Evolutionary conservation across 116 monocot genomes (phyloP).

Genomic region (Trichopus zeylanicus): DNA sequence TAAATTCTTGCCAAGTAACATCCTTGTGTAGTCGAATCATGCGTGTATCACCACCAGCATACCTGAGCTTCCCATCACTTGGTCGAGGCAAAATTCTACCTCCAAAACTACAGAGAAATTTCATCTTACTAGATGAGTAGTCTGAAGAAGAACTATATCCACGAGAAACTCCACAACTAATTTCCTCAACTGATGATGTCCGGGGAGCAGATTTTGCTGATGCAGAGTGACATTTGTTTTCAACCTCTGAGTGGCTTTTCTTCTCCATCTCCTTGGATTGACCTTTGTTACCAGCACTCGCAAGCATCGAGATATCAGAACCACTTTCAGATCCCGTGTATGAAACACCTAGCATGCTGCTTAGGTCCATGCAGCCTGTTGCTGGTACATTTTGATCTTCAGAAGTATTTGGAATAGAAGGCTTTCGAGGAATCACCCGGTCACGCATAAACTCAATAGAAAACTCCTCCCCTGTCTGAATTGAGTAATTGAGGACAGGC

Average conservation of each 20-base stretch:
- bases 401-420: constrained; percentile 34
- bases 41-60: constrained; percentile 93
- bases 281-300: constrained; percentile 24
- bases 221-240: constrained; percentile 27
- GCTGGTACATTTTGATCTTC: constrained; percentile 26
- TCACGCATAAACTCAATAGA: constrained; percentile 94
- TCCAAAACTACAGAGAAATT: constrained; percentile 83
- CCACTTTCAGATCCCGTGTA: constrained; percentile 50
- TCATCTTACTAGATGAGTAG: constrained; percentile 42
- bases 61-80: constrained; percentile 92
- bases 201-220: constrained; percentile 19
- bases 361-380: constrained; percentile 40
- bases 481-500: constrained; percentile 81
- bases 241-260: constrained; percentile 21
- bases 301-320: constrained; percentile 31
- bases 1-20: constrained; percentile 76
- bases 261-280: constrained; percentile 28
- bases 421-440: constrained; percentile 50
- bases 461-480: constrained; percentile 98
- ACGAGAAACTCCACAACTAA: constrained; percentile 27
- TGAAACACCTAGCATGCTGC: constrained; percentile 30
- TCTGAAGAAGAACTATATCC: constrained; percentile 58
- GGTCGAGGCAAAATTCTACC: constrained; percentile 97
- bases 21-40: constrained; percentile 62
- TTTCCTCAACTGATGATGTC: constrained; percentile 32